A percentile compares a stretch with the other conserved stretches of the same genome.
These are phyloP conservation scores for Axilococcus clingmanii DNA, from an alignment of 139 green algal genomes.

Conservation along the genomic window DNA sequence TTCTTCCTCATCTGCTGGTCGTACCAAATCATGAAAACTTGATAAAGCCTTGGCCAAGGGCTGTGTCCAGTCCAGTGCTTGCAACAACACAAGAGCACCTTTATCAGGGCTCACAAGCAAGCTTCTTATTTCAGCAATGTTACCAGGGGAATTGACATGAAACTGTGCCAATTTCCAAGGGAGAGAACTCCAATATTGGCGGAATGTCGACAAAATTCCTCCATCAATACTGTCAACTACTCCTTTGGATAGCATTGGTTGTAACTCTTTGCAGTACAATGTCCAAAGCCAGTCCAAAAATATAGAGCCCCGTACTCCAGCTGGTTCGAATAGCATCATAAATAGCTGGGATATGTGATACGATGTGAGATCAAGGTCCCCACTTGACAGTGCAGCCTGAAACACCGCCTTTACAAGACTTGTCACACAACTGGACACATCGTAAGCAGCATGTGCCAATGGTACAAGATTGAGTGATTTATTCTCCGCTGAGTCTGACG, in stretches of 20 bases:
- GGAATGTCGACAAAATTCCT: constrained; percentile 1
- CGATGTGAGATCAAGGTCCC: too few species aligned
- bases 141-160: constrained; percentile 3
- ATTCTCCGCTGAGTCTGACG: too few species aligned
- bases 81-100: constrained; percentile 8
- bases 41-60: too few species aligned
- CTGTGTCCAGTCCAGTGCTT: constrained; percentile 11
- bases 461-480: too few species aligned
- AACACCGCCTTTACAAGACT: too few species aligned
- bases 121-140: constrained; percentile 7
- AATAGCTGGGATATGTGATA: too few species aligned
- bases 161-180: constrained; percentile 11
- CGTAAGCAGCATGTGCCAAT: too few species aligned
- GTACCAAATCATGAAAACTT: too few species aligned
- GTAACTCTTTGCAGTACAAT: constrained; percentile 11
- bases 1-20: too few species aligned
- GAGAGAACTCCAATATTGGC: constrained; percentile 12
- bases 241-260: constrained; percentile 3
- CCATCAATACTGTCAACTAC: neutral
- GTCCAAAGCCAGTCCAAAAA: constrained; percentile 20
- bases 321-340: constrained; percentile 8
- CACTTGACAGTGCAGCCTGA: too few species aligned
- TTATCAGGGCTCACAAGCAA: constrained; percentile 5
- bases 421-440: too few species aligned
- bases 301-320: constrained; percentile 4